Evolutionary conservation across 2,329 filamentous ascomycete genomes (phyloP), one percentile per base, ranked within the genome.

Genomic region (Hymenoscyphus scutula): DNA sequence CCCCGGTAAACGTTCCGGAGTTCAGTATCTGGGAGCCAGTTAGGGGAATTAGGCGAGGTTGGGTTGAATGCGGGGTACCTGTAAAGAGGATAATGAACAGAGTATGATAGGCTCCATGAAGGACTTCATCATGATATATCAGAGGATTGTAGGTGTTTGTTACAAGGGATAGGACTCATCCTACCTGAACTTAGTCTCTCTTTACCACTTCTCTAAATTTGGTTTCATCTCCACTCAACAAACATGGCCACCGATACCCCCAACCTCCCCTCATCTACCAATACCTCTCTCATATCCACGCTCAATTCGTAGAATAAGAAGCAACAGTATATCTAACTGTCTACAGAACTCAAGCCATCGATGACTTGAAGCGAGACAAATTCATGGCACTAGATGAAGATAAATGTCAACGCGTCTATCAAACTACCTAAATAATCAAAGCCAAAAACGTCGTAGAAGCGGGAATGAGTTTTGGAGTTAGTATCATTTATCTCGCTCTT

Each of bases 371-470:
- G 79, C 75, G 74, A 5, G 82, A 85, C 69, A 84, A 83, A 69
- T 86, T 86, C 69, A 81, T 88, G 58, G 83, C 83, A 0, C 76
- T 88, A 1, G 83, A 86, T 41, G 74, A 77, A 8, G 83, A 86
- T 69, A 87, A 88, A 71, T 83, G 79, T 66, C 75, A 80, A 3
- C 77, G 85, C 51, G 73, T 84, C 1, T 87, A 87, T 70, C 80
- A 82, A 19, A 76, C 87, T 0, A 70, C 80, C 1, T 78, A 78
- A 3, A 75, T 78, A 11, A 80, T 74, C 11, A 76, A 79, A 1
- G 84, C 84, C 0, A 75, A 75, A 1, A 78, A 78, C 37, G 74
- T 87, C 19, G 79, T 88, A 41, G 85, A 88, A 69, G 84, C 83
- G 0, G 85, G 85, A 11, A 48, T 19, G 7, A 48, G 45, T 13